Percentiles rank a stretch among this genome's conserved stretches.
phyloP scores from a whole-genome alignment of 2,329 filamentous ascomycete genomes.

The Fusarium sp. region DNA sequence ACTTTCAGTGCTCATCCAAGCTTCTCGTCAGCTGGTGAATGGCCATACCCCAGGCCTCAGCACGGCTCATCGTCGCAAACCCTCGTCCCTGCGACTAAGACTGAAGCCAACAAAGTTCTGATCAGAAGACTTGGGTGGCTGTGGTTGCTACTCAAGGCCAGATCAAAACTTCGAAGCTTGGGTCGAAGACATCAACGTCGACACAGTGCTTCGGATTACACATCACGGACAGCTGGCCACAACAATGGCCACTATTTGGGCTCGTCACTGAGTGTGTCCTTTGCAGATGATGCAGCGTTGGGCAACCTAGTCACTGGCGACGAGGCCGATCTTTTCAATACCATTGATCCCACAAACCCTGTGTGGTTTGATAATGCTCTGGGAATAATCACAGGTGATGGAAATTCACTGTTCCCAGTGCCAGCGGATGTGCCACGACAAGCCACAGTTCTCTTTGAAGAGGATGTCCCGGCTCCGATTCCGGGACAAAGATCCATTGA shows the following conservation, averaged over 20 bases:
- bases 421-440: neutral
- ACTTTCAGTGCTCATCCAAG: neutral
- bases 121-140: constrained; percentile 5
- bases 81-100: neutral
- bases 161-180: neutral
- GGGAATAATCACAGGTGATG: neutral
- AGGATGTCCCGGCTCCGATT: neutral
- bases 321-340: neutral
- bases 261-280: neutral
- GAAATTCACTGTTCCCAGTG: neutral
- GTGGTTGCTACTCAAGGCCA: constrained; percentile 10
- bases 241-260: neutral
- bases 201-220: neutral
- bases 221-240: neutral
- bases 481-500: neutral
- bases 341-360: neutral
- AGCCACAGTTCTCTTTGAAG: constrained; percentile 11
- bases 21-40: neutral
- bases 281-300: neutral
- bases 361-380: neutral
- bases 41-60: neutral
- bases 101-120: neutral
- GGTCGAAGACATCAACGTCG: neutral
- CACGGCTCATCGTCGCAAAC: neutral
- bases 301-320: neutral